Base-by-base conservation (phyloP, 2,329 filamentous ascomycete species). In the Achaetomium macrosporum region DNA sequence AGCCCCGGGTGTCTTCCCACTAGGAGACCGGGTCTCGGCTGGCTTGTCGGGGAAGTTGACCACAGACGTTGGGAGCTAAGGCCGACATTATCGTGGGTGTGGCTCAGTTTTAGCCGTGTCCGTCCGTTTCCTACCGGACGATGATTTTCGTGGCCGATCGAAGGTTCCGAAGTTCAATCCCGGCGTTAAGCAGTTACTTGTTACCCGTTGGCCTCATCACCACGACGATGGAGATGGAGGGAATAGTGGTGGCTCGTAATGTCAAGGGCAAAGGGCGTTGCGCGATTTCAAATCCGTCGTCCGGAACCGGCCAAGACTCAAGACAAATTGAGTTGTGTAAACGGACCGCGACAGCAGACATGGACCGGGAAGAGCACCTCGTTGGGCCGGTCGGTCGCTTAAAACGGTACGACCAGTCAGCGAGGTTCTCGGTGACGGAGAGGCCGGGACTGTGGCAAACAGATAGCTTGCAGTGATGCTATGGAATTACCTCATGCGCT, bases 51-150 rank as follows among this genome's bases (percentile, higher is more conserved):
- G 43, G 50, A 52, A 46, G 43, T 40, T 17, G 29, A 41, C 37
- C 46, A 17, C 45, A 30, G 49, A 35, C 10, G 40, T 31, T 53
- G 43, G 45, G 33, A 46, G 47, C 53, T 42, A 51, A 41, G 54
- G 47, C 59, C 56, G 58, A 57, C 47, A 56, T 61, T 56, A 42
- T 50, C 59, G 59, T 60, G 53, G 45, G 16, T 55, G 43, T n/a
- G 48, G 46, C 29, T 50, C 49, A 52, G 42, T 51, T 42, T 44
- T 56, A 55, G 47, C 56, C 59, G 57, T 55, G 42, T 13, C 42
- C 51, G 53, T 49, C 53, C 55, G 55, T 55, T 44, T 54, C 45
- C 41, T 56, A 41, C 56, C 56, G 59, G 46, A n/a, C 39, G 19
- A 43, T 48, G 42, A 39, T 56, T 61, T 57, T 61, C 56, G 57